Base-by-base conservation (phyloP, 345 rosid species). In the Hevea brasiliensis region DNA sequence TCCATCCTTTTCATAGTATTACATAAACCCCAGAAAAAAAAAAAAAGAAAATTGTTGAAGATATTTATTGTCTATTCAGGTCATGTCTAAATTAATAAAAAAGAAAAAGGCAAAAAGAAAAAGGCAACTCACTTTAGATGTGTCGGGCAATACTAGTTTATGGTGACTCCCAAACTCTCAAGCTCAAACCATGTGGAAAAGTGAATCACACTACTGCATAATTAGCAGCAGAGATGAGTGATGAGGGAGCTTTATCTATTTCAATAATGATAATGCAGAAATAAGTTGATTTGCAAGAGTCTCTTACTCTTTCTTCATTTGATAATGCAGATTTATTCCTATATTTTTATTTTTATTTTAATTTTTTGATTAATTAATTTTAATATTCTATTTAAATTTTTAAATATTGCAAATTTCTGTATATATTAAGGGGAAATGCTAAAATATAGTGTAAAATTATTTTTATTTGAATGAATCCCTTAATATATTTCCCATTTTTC, bases 151-250 rank as follows among this genome's bases (percentile, higher is more conserved):
- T 27, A 67, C 51, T 73, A 29, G 65, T 29, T 72, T 21, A 65
- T 81, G 87, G 81, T 74, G 81, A 84, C 81, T 62, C 86, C 71
- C 58, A 11, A 29, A 37, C 40, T 67, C 74, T 53, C 21, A 50
- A 26, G 9, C 24, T 50, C 62, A 45, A 54, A 24, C 77, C 82
- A 81, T 74, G 76, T 60, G 74, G 37, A 69, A 47, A 67, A 44
- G 47, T 44, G 37, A 40, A 13, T 51, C 62, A 56, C 76, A 73
- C n/a, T 56, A 48, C 51, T 62, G 48, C 47, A 61, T 68, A 65
- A 37, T 55, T 35, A 44, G 64, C 29, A 67, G 63, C 51, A 61
- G 48, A 61, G 6, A 12, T 53, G 48, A 24, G 10, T 32, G 57
- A 56, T n/a, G n/a, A n/a, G n/a, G 6, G 32, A 62, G 2, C 63